Evolutionary conservation across 2,329 filamentous ascomycete species (phyloP), one percentile per base, ranked within the genome.

Genomic region (Cladosporium colombiae): DNA sequence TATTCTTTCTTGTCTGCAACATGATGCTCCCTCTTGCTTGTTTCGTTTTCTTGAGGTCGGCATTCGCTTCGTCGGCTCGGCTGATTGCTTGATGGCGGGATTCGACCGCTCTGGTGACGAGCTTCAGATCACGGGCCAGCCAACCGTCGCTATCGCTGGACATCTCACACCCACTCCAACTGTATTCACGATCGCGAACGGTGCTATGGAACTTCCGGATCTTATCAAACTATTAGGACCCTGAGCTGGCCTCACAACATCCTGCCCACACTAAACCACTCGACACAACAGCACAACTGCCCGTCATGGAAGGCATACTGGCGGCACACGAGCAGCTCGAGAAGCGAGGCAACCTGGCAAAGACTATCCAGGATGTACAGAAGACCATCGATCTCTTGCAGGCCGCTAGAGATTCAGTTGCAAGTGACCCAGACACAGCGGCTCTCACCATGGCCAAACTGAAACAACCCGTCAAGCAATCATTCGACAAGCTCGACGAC

Each of bases 381-480:
- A 86, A 87, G 67, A 90, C 93, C 46, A 92, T 99, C 71, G 86
- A 92, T 68, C 79, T 91, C 65, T 86, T 99, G 31, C 85, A 87
- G 69, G 83, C 84, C 57, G 91, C 93, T 46, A 86, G 92, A 65
- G 88, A 92, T 68, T 83, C 87, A 70, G 89, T 97, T 67, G 88
- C 89, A 69, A 81, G 84, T 71, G 90, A 93, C 73, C 87, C 90
- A 27, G 87, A 88, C 69, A 86, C 86, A 46, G 88, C 91, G 18
- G 87, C 89, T 50, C 82, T 93, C 67, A 90, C 89, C 29, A 85
- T 98, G 72, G 90, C 91, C 33, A 93, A 90, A 75, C 85, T 97
- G 21, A 93, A 97, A 76, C 93, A 91, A 69, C 91, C 93, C 0
- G 84, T 97, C 65, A 95, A 93, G 74, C 83, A 89, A 61, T 88